Evolutionary conservation across 306 rosid species (phyloP), one percentile per base, ranked within the genome.

Genomic region (Rosa persica): DNA sequence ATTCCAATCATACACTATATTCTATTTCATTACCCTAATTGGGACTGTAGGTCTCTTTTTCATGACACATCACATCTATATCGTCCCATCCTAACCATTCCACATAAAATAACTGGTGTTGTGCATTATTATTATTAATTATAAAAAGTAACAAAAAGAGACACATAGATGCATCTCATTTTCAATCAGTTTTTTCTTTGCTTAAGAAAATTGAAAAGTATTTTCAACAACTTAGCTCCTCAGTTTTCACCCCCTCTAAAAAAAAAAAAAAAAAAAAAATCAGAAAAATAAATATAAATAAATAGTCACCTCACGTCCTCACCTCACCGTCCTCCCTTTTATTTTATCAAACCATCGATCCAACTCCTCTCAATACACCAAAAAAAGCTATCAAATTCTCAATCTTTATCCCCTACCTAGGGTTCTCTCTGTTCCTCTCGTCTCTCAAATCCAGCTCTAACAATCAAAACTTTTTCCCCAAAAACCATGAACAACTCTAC

Each of bases 391-490:
- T 49, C 7, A 61, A 64, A 62, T 66, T 43, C 81, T 55, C 73
- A 65, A 79, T 90, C 89, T 80, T 80, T 82, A 83, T 87, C 87
- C 77, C 72, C 84, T 42, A 42, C 75, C 88, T 86, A 89, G 93
- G 97, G 96, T 89, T 92, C 85, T 79, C 70, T 66, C 44, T 71
- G 40, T 81, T 79, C 64, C 13, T 72, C 62, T 70, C 84, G 12
- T 27, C 44, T 76, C 55, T 75, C 87, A 81, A 78, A 79, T 82
- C 88, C 88, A 70, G 88, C 75, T 84, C 87, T 13, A 47, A 55
- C 46, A 42, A 48, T 19, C 65, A 22, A 64, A 58, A 74, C 65
- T 73, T 47, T 73, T 47, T 36, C 48, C 25, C 71, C 12, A 9
- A 25, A 72, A 73, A 52, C 84, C 62, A 83, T 79, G 77, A 17